These are phyloP conservation scores for Aspergillus campestris DNA, from an alignment of 495 filamentous ascomycete species.

Conservation along the genomic window DNA sequence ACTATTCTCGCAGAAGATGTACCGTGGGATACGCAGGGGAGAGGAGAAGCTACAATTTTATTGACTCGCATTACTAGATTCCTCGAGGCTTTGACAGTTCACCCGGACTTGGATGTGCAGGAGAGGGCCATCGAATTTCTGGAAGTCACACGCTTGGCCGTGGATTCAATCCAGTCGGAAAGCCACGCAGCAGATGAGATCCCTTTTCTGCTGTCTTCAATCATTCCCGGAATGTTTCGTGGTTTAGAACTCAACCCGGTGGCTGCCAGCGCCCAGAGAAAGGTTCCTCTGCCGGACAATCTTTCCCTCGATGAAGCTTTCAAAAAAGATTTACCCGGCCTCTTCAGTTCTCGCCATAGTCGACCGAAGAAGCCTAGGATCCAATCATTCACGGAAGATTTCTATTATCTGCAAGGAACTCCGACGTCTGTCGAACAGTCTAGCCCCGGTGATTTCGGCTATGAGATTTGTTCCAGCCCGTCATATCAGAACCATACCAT, in stretches of 20 bases:
- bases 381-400: conserved; percentile 43
- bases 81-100: conserved; percentile 64
- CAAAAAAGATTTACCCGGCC: conserved; percentile 56
- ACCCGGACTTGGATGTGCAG: conserved; percentile 90
- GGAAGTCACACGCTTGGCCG: conserved; percentile 76
- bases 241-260: conserved; percentile 90
- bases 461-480: conserved; percentile 13
- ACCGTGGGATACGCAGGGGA: conserved; percentile 55
- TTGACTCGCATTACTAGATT: conserved; percentile 73
- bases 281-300: conserved; percentile 69
- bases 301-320: conserved; percentile 74
- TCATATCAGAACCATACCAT: conserved; percentile 58
- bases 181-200: conserved; percentile 48
- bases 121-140: conserved; percentile 88
- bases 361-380: not conserved
- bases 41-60: conserved; percentile 62
- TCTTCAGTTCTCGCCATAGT: conserved; percentile 37
- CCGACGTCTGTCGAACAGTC: conserved; percentile 24
- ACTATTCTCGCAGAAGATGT: conserved; percentile 44
- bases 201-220: conserved; percentile 75
- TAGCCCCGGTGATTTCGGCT: conserved; percentile 3
- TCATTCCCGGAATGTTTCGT: conserved; percentile 76
- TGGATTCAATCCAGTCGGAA: conserved; percentile 67
- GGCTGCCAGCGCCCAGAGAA: conserved; percentile 69
- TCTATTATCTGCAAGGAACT: conserved; percentile 54